These are phyloP conservation scores for Pleurostoma richardsiae DNA, from an alignment of 2,329 filamentous ascomycete species.

Conservation along the genomic window DNA sequence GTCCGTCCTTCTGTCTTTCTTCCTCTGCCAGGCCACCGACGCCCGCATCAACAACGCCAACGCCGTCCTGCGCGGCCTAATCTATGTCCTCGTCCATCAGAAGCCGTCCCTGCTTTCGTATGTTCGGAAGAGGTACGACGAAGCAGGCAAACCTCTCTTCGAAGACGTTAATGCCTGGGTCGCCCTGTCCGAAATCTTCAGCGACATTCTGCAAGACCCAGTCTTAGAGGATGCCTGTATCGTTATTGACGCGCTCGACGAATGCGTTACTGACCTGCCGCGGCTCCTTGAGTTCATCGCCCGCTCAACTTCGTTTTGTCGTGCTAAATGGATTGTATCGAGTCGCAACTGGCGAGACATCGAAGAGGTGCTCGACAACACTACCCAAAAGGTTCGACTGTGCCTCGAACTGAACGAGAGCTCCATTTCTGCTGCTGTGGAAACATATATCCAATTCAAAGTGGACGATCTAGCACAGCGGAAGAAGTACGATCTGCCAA, in stretches of 20 bases:
- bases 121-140: conserved; percentile 23
- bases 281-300: conserved; percentile 29
- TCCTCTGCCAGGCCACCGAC: conserved; percentile 38
- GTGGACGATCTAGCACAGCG: conserved; percentile 18
- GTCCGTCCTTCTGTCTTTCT: conserved; percentile 19
- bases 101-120: conserved; percentile 26
- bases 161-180: conserved; percentile 30
- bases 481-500: conserved; percentile 17
- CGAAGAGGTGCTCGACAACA: conserved; percentile 17
- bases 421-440: conserved; percentile 11
- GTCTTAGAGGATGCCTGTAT: conserved; percentile 23
- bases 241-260: conserved; percentile 42
- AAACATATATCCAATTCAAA: conserved; percentile 28
- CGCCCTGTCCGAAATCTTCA: conserved; percentile 30
- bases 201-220: conserved; percentile 30
- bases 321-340: conserved; percentile 37
- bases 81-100: conserved; percentile 29
- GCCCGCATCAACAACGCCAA: conserved; percentile 27
- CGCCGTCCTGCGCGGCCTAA: conserved; percentile 33
- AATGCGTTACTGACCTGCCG: conserved; percentile 26
- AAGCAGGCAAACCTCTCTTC: conserved; percentile 24
- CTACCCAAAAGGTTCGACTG: conserved; percentile 17
- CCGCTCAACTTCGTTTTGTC: conserved; percentile 11
- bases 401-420: conserved; percentile 29
- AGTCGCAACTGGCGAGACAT: conserved; percentile 35